These are phyloP conservation scores for Umbelopsis sp. DNA, from an alignment of 371 early-diverging fungal species.

Conservation along the genomic window DNA sequence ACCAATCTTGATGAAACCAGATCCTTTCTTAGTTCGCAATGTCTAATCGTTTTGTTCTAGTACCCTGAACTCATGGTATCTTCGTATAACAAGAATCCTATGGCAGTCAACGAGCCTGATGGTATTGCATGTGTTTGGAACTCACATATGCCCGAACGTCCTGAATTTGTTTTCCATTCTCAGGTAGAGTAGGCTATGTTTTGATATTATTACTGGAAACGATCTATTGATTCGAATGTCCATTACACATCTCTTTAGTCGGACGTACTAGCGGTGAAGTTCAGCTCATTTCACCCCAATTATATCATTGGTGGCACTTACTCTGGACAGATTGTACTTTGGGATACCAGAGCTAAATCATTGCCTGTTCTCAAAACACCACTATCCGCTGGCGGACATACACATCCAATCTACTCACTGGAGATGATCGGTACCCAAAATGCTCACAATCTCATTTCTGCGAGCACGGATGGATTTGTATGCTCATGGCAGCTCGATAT, in stretches of 20 bases:
- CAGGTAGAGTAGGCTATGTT: conserved; percentile 50
- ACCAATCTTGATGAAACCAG: neutral
- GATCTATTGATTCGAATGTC: conserved; percentile 12
- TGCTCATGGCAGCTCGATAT: conserved; percentile 98
- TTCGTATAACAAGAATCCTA: conserved; percentile 88
- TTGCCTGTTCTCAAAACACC: conserved; percentile 85
- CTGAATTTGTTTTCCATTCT: conserved; percentile 93
- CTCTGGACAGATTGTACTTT: conserved; percentile 94
- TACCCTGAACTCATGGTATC: conserved; percentile 87
- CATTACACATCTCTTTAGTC: conserved; percentile 56
- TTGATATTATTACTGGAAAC: neutral
- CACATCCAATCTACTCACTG: conserved; percentile 93
- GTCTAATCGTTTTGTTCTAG: conserved; percentile 29
- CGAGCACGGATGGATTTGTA: conserved; percentile 92
- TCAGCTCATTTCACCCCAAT: conserved; percentile 91
- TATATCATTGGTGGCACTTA: conserved; percentile 94
- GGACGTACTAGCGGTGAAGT: conserved; percentile 87
- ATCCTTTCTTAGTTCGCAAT: no score
- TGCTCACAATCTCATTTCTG: conserved; percentile 89
- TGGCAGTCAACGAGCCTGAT: conserved; percentile 89
- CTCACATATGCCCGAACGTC: conserved; percentile 81
- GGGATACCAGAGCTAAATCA: conserved; percentile 94
- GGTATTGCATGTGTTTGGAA: conserved; percentile 96
- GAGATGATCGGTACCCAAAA: conserved; percentile 93
- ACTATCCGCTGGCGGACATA: conserved; percentile 90